A percentile compares a stretch with the other conserved stretches of the same genome.
Evolutionary conservation across 805 yeast genomes (phyloP).

Genomic region (Lipomyces yamadae): DNA sequence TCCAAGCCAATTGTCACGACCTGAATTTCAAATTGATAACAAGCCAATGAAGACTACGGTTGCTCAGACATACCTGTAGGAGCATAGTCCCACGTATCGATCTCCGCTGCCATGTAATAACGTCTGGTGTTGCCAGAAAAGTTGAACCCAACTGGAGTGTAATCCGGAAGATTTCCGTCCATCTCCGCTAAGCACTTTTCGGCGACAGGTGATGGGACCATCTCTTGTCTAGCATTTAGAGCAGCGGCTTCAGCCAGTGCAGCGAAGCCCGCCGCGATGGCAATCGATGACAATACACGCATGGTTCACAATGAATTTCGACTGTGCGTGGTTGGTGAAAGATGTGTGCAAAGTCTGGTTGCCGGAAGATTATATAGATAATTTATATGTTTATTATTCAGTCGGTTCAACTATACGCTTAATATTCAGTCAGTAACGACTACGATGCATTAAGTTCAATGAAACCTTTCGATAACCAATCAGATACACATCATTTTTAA

Average conservation of each 20-base stretch:
- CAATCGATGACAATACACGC: background rate
- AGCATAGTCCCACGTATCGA: constrained; percentile 13
- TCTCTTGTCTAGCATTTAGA: background rate
- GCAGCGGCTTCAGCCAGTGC: background rate
- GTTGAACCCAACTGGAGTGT: constrained; percentile 6
- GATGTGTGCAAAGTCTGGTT: background rate
- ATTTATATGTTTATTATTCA: background rate
- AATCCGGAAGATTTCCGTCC: background rate
- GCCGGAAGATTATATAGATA: background rate
- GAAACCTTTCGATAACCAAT: background rate
- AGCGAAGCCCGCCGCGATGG: background rate
- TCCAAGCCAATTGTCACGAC: constrained; percentile 6
- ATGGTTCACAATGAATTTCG: background rate
- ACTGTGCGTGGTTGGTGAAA: background rate
- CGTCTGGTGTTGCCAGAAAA: constrained; percentile 8
- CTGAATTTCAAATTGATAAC: background rate
- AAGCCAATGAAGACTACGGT: too few species aligned
- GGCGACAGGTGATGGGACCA: background rate
- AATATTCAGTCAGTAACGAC: background rate
- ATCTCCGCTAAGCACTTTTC: background rate
- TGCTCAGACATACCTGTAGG: constrained; percentile 1
- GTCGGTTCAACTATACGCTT: background rate
- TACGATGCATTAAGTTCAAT: background rate
- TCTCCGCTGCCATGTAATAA: constrained; percentile 15
- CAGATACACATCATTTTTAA: background rate